Percentiles rank a stretch among this genome's conserved stretches.
phyloP scores from a whole-genome alignment of 1,139 yeast species.

The Sugiyamaella sp. region DNA sequence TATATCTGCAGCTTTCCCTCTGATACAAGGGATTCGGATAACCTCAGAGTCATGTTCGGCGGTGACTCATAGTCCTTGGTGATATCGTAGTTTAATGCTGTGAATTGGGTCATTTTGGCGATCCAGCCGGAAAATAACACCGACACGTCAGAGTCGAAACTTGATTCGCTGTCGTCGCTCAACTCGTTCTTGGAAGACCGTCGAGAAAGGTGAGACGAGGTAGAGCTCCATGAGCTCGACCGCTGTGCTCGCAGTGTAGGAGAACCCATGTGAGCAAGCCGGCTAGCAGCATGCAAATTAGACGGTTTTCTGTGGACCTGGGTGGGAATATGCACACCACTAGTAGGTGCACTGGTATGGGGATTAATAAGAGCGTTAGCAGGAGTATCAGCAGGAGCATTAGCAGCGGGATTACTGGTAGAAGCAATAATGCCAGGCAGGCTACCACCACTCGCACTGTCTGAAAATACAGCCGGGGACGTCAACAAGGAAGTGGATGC shows the following conservation, averaged over 20 bases:
- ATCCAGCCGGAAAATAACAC: constrained; percentile 31
- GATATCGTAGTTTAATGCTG: constrained; percentile 19
- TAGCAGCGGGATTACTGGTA: neutral
- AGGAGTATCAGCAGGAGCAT: too few species aligned
- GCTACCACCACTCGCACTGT: too few species aligned
- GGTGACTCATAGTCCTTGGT: constrained; percentile 12
- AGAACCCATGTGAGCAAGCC: neutral
- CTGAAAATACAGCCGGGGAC: neutral
- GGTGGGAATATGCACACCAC: neutral
- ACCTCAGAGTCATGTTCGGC: constrained; percentile 16
- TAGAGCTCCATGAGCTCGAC: constrained; percentile 22
- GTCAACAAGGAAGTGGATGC: too few species aligned
- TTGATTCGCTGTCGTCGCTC: neutral
- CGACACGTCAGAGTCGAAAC: constrained; percentile 22
- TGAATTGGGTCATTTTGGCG: constrained; percentile 33
- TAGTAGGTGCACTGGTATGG: neutral
- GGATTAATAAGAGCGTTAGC: too few species aligned
- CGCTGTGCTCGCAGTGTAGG: constrained; percentile 16
- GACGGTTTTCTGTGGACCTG: neutral
- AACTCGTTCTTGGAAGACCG: constrained; percentile 11
- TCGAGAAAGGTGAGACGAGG: constrained; percentile 3
- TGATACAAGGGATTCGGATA: constrained; percentile 33
- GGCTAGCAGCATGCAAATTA: neutral
- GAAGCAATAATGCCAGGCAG: neutral
- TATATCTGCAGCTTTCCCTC: constrained; percentile 64